A percentile compares a stretch with the other conserved stretches of the same genome.
These are phyloP conservation scores for Chytriomyces sp. DNA, from an alignment of 192 early-diverging fungal genomes.

Conservation along the genomic window DNA sequence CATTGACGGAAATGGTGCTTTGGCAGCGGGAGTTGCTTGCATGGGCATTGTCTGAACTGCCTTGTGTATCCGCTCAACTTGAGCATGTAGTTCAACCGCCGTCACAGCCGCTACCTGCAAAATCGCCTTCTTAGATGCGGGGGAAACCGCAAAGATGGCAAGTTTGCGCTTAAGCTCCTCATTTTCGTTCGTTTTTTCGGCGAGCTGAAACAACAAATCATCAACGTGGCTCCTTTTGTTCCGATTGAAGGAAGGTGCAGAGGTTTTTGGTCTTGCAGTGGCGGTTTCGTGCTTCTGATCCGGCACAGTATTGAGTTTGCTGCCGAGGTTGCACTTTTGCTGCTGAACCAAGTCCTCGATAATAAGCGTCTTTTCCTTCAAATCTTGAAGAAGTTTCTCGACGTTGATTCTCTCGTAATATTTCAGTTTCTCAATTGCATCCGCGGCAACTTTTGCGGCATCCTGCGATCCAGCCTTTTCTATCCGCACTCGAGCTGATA, in stretches of 20 bases:
- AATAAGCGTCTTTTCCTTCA: constrained; percentile 52
- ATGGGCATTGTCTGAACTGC: too few relatives aligned
- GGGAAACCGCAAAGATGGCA: constrained; percentile 13
- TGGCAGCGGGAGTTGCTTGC: too few relatives aligned
- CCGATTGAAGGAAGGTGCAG: not conserved
- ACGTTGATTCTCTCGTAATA: constrained; percentile 56
- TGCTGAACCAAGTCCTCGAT: constrained; percentile 53
- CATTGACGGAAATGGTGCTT: too few relatives aligned
- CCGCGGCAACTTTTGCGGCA: constrained; percentile 11
- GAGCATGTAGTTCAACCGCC: too few relatives aligned
- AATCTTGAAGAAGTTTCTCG: constrained; percentile 51
- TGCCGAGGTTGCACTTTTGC: constrained; percentile 31
- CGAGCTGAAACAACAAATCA: constrained; percentile 17
- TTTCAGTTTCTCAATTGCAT: constrained; percentile 47
- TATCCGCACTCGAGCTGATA: constrained; percentile 29
- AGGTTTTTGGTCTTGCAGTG: not conserved
- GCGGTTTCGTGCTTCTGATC: not conserved
- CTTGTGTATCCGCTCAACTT: too few relatives aligned
- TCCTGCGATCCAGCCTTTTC: constrained; percentile 22
- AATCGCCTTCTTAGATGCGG: constrained; percentile 9
- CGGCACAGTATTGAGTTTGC: not conserved
- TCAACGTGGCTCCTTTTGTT: constrained; percentile 10
- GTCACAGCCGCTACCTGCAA: not conserved
- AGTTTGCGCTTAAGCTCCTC: constrained; percentile 28
- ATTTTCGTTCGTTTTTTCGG: constrained; percentile 26